Base-by-base conservation (phyloP, 116 monocot species). In the Thalassia testudinum region DNA sequence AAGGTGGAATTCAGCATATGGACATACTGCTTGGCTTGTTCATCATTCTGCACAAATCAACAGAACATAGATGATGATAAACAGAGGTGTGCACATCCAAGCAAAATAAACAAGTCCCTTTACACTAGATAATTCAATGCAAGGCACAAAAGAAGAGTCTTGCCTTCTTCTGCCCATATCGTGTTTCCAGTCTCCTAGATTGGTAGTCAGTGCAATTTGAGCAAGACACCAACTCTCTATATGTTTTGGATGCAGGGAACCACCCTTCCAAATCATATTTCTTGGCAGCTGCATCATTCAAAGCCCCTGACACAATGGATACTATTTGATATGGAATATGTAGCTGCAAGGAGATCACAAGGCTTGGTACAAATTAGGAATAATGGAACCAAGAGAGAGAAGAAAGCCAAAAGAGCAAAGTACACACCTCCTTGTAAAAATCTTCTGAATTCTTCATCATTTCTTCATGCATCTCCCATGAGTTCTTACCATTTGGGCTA, bases 251-350 rank as follows among this genome's bases (percentile, higher is more conserved):
- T 55, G 89, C 89, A 65, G 89, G 95, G 66, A 88, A 97, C 95
- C 95, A 97, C 24, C 54, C 88, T 77, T 97, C 95, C 24, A 97
- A 57, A 57, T 97, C 95, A 66, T 85, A 97, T 24, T 97, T 97
- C 63, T 97, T 97, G 14, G 95, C 95, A 50, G 95, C 95, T 12
- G 95, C 88, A 74, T 97, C 95, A 69, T 97, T 97, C 67, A 88
- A 53, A 37, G 95, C 95, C 55, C 95, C 95, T 24, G 95, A 97
- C 1, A 97, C 95, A 49, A 97, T 97, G 7, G 88, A 58, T 24
- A 85, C 89, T 43, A 97, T 42, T 77, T 77, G 95, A 56, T 88
- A 97, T 12, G 95, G 95, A 30, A 97, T 27, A 11, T 79, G 75
- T 24, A 97, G 69, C 95, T 97, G 72, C 53, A 72, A 40, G 21